A percentile compares a stretch with the other conserved stretches of the same genome.
Evolutionary conservation across 306 rosid genomes (phyloP).

Genomic region (Vigna hirtella): DNA sequence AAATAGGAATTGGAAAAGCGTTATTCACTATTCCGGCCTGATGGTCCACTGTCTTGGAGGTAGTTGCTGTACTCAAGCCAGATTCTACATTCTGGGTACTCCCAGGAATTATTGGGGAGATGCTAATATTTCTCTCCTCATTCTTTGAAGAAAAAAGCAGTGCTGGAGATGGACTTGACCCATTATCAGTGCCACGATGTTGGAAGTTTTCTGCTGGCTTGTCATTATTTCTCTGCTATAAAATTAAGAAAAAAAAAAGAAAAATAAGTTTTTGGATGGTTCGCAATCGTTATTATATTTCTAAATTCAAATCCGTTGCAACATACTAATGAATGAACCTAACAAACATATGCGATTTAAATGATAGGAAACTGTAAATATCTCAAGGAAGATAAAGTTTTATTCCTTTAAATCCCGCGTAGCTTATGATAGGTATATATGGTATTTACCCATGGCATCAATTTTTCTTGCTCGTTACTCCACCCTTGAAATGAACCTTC

Average conservation of each 20-base stretch:
- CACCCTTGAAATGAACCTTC: conserved; percentile 86
- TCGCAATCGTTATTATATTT: conserved; percentile 5
- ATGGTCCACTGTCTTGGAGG: conserved; percentile 62
- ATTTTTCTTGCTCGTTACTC: conserved; percentile 70
- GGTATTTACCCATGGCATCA: conserved; percentile 79
- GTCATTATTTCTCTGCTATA: conserved; percentile 70
- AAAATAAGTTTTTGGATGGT: conserved; percentile 33
- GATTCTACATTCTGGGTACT: conserved; percentile 63
- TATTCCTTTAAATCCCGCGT: conserved; percentile 23
- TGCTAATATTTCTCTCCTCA: conserved; percentile 61
- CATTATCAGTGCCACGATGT: conserved; percentile 59
- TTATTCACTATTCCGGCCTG: conserved; percentile 62
- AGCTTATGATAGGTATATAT: conserved; percentile 32
- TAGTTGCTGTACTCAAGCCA: conserved; percentile 63
- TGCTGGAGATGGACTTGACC: conserved; percentile 67
- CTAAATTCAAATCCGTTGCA: conserved; percentile 33
- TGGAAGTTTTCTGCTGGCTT: conserved; percentile 63
- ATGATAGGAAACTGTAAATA: conserved; percentile 1
- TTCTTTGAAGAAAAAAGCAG: conserved; percentile 65
- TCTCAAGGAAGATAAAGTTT: conserved; percentile 1
- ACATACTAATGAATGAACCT: conserved; percentile 11
- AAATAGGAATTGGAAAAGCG: conserved; percentile 58
- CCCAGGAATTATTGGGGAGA: conserved; percentile 62
- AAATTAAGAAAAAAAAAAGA: background rate
- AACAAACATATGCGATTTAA: conserved; percentile 12